phyloP scores from a whole-genome alignment of 2,329 filamentous ascomycete species.

The Nothopassalora personata region DNA sequence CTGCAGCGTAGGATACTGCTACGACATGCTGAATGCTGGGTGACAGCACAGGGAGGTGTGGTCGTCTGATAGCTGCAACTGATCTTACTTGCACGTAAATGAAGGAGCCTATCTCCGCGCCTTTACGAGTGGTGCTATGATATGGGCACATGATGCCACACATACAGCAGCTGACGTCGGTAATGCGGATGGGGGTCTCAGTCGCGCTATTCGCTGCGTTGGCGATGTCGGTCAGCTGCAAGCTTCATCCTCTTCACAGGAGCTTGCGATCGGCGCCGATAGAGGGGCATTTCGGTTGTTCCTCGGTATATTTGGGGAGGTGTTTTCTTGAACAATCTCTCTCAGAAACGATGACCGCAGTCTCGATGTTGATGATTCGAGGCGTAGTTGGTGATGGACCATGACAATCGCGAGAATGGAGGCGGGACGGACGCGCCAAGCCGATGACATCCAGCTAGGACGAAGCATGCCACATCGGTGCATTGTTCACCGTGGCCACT shows the following conservation, averaged over 20 bases:
- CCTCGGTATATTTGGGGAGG: neutral
- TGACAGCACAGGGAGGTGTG: neutral
- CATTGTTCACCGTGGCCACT: no score
- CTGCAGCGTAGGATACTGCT: neutral
- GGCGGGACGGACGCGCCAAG: no score
- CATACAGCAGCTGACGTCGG: neutral
- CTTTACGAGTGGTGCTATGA: neutral
- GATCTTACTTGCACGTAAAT: neutral
- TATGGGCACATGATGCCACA: neutral
- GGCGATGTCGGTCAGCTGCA: neutral
- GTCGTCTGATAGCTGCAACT: neutral
- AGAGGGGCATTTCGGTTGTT: neutral
- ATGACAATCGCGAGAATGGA: no score
- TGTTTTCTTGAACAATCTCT: no score
- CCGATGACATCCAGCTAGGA: no score
- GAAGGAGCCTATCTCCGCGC: neutral
- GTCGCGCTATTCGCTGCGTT: neutral
- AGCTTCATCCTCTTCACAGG: neutral
- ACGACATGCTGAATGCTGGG: neutral
- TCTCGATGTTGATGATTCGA: no score
- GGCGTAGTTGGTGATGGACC: no score
- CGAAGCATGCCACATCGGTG: no score
- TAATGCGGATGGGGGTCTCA: neutral
- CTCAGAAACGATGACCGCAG: no score
- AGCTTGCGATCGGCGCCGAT: neutral